Base-by-base conservation (phyloP, 2,329 filamentous ascomycete species). In the Metarhizium robertsii region DNA sequence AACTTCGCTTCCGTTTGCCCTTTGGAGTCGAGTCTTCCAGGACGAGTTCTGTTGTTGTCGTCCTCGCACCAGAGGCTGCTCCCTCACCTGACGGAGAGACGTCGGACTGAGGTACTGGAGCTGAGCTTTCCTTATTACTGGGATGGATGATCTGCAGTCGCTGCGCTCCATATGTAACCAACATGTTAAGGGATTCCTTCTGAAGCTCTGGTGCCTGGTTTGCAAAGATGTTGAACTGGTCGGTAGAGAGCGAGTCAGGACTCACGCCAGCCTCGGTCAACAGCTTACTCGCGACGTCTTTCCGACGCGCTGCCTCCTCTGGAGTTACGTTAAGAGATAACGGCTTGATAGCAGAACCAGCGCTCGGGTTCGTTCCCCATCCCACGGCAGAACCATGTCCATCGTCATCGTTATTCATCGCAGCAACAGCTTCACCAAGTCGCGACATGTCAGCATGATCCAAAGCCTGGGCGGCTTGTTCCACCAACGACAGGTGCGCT, bases 221-320 rank as follows among this genome's bases (percentile, higher is more conserved):
- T 8, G 80, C 72, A 60, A 84, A 81, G 16, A 83, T 84, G 60
- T 70, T 76, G 58, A 84, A 81, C 61, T 84, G 80, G 49, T 83
- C 80, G 4, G 66, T 58, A 0, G 77, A 79, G 10, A 84, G 67
- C 0, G 79, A 77, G 2, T 70, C 67, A 1, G 78, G 79, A 42
- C 80, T 74, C n/a, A 84, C 73, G 4, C 71, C 73, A n/a, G 68
- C 73, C 2, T 72, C 70, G 2, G 50, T 66, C 5, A 84, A 71
- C 34, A 82, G 69, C 29, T 69, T 67, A n/a, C 72, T 70, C 6
- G 81, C 79, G 7, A 71, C 70, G 10, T 78, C 73, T 50, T 71
- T 71, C 43, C 80, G 73, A 29, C 79, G 73, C n/a, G 73, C 71
- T 14, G 75, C 74, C 62, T 83, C 79, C 13, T 70, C 74, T 2